Evolutionary conservation across 2,329 filamentous ascomycete species (phyloP), one percentile per base, ranked within the genome.

Genomic region (Tolypocladium ovalisporum): DNA sequence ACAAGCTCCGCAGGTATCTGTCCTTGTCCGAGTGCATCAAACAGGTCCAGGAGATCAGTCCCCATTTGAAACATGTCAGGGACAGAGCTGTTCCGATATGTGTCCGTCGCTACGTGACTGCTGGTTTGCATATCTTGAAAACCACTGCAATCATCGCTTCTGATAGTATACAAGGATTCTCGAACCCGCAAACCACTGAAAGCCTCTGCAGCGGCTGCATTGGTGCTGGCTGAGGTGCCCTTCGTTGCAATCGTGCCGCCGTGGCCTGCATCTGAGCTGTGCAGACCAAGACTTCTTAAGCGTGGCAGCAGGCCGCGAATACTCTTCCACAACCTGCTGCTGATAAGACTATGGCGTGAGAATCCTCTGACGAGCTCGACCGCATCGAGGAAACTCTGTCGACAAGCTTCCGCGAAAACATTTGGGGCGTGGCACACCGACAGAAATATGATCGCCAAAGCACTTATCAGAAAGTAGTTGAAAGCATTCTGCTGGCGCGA

Each of bases 391-490:
- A 73, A 73, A 4, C 60, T 68, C 37, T 67, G 65, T 4, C 68
- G 64, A 55, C 70, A 72, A 0, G 64, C 63, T 10, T 70, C 70
- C 3, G 73, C 70, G 54, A 78, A 79, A 2, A 66, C 66, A 2
- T 67, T 65, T 0, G 76, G 75, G 0, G 73, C 75, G 60, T 79
- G 74, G 3, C 75, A 70, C 0, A 78, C 75, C 1, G 76, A 77
- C 0, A 77, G 67, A 35, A 76, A 73, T 1, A 77, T 67, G 67
- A 56, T 69, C 56, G 56, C 68, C 64, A 60, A 67, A 63, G 17
- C 70, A 64, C 60, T 67, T 57, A 62, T 58, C 12, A 66, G 57
- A 12, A 67, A 67, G 56, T 66, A 63, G 57, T 65, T 66, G 56
- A 65, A 65, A 35, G 59, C 59, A 24, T 60, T 63, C 56, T 66